Evolutionary conservation across 805 yeast species (phyloP), one percentile per base, ranked within the genome.

Genomic region (Lachancea quebecensis): DNA sequence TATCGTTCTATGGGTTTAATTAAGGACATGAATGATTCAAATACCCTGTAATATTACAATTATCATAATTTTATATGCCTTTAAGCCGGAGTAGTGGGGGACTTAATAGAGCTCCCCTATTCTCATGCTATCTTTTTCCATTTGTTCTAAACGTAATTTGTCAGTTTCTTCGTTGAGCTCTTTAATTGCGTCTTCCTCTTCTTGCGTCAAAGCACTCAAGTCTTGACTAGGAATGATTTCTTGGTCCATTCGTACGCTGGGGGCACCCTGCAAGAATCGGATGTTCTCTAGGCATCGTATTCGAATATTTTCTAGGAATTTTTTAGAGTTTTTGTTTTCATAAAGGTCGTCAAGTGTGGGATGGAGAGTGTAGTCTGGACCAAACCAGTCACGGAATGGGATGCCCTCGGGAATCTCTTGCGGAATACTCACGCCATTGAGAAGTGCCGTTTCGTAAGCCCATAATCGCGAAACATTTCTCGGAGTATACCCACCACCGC

Each of bases 401-500:
- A 87, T 65, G 31, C 71, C 72, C 31, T 76, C 76, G 0, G 96
- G 96, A 30, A 90, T 68, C 54, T 79, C 82, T n/a, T 82, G 67
- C 21, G 87, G 85, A 56, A 91, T 69, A 39, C 82, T 74, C 11
- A 83, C 87, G 55, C 86, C 83, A 53, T 93, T 82, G 60, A 91
- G 74, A 25, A 93, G 73, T 31, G 96, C 91, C 0, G 96, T 82
- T 66, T 91, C 99, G 64, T 84, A 89, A 56, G 96, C 84, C 99
- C 99, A 91, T 29, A 95, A 75, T 54, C 98, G 73, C 34, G 95
- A 83, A 11, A 91, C 99, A 60, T 91, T 91, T 58, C 97, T 75
- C 61, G 95, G 95, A 2, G 99, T 93, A 66, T 91, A 91, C 15
- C 99, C 99, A 49, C 99, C 99, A 42, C 99, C 99, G 17, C 99